Percentiles rank a stretch among this genome's conserved stretches.
These are phyloP conservation scores for Zygotorulaspora sp. DNA, from an alignment of 805 yeast genomes.

Conservation along the genomic window DNA sequence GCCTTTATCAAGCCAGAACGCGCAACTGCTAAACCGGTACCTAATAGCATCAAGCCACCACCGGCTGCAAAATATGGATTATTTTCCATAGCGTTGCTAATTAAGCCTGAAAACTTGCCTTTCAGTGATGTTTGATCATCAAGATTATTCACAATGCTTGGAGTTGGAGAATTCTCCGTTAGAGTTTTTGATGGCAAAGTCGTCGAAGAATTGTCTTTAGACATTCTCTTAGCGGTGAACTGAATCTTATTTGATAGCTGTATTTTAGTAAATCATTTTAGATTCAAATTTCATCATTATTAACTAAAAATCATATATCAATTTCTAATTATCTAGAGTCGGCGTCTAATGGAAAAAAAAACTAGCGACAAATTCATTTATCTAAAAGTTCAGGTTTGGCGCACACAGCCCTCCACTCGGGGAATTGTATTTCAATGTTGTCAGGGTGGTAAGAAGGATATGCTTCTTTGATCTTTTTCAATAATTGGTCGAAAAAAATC, in stretches of 20 bases:
- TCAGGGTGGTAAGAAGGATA: constrained; percentile 51
- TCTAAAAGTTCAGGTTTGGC: constrained; percentile 2
- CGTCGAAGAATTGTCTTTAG: too few relatives aligned
- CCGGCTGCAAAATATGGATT: constrained; percentile 99
- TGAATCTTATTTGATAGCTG: too few relatives aligned
- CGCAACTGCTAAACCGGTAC: constrained; percentile 80
- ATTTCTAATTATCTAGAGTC: background rate
- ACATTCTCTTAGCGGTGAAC: too few relatives aligned
- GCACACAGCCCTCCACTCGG: constrained; percentile 40
- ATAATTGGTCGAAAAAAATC: constrained; percentile 43
- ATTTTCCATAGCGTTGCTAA: constrained; percentile 52
- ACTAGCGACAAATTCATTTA: background rate
- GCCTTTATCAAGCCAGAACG: constrained; percentile 62
- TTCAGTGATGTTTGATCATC: constrained; percentile 19
- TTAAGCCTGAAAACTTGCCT: constrained; percentile 37
- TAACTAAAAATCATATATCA: too few relatives aligned
- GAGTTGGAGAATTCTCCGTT: too few relatives aligned
- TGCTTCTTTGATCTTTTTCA: constrained; percentile 34
- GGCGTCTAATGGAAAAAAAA: constrained; percentile 5
- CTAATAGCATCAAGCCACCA: constrained; percentile 92
- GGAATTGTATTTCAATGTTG: constrained; percentile 36
- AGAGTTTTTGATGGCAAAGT: too few relatives aligned
- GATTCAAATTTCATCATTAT: too few relatives aligned
- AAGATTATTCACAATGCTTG: too few relatives aligned
- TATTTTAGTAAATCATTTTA: too few relatives aligned